A percentile compares a stretch with the other conserved stretches of the same genome.
These are phyloP conservation scores for Colletotrichum sp. DNA, from an alignment of 2,329 filamentous ascomycete genomes.

Conservation along the genomic window DNA sequence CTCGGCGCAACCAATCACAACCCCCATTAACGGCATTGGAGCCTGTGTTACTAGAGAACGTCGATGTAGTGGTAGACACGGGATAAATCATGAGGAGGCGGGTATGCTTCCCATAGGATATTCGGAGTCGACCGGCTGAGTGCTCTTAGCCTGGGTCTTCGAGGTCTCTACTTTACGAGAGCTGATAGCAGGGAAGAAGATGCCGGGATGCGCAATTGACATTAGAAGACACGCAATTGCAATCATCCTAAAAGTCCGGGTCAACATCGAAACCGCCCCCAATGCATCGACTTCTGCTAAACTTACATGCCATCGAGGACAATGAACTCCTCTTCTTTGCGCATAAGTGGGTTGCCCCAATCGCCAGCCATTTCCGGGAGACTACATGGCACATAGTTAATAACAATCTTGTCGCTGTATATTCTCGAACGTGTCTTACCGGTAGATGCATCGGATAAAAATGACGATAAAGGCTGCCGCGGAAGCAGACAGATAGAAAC, in stretches of 20 bases:
- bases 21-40: not conserved
- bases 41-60: rapidly evolving
- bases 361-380: not conserved
- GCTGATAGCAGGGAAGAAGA: not conserved
- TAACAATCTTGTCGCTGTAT: not conserved
- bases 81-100: not conserved
- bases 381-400: not conserved
- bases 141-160: not conserved
- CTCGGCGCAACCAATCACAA: not conserved
- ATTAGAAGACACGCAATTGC: not conserved
- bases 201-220: not conserved
- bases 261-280: not conserved
- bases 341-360: not conserved
- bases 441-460: not conserved
- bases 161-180: not conserved
- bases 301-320: not conserved
- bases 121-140: not conserved
- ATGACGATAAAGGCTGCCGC: not conserved
- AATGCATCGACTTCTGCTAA: no score
- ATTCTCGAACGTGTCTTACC: not conserved
- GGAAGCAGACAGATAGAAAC: not conserved
- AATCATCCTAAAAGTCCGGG: not conserved
- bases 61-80: not conserved
- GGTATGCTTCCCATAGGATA: not conserved
- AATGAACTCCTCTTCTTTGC: not conserved